A percentile compares a stretch with the other conserved stretches of the same genome.
Evolutionary conservation across 148 eudicot species (phyloP).

Genomic region (Camellia japonica): DNA sequence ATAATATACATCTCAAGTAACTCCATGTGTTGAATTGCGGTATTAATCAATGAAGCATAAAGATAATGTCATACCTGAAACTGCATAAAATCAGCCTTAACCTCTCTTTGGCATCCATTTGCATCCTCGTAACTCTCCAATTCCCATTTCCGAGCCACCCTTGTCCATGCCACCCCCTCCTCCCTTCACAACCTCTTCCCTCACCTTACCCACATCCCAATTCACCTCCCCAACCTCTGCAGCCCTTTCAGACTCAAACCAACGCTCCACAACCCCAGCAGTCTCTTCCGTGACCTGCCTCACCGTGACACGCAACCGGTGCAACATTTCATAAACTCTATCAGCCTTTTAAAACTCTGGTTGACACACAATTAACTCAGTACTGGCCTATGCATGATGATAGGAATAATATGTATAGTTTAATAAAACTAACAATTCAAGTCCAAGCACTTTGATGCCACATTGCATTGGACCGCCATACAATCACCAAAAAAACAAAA

Average conservation of each 20-base stretch:
- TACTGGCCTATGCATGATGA: constrained; percentile 35
- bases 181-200: constrained; percentile 25
- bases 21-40: neutral
- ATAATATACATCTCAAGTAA: neutral
- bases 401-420: too few species aligned
- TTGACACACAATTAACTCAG: constrained; percentile 8
- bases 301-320: constrained; percentile 54
- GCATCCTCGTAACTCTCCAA: constrained; percentile 65
- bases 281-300: constrained; percentile 81
- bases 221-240: constrained; percentile 49
- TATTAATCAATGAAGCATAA: too few species aligned
- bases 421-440: too few species aligned
- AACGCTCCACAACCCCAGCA: constrained; percentile 50
- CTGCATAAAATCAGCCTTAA: too few species aligned
- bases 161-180: constrained; percentile 96
- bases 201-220: constrained; percentile 59
- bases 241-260: constrained; percentile 63
- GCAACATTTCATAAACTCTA: constrained; percentile 79
- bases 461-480: too few species aligned
- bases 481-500: too few species aligned
- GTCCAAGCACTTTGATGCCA: too few species aligned
- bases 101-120: constrained; percentile 30
- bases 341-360: constrained; percentile 22
- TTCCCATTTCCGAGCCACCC: constrained; percentile 91
- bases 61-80: too few species aligned